A percentile compares a stretch with the other conserved stretches of the same genome.
These are phyloP conservation scores for Biscogniauxia marginata DNA, from an alignment of 2,329 filamentous ascomycete species.

Conservation along the genomic window DNA sequence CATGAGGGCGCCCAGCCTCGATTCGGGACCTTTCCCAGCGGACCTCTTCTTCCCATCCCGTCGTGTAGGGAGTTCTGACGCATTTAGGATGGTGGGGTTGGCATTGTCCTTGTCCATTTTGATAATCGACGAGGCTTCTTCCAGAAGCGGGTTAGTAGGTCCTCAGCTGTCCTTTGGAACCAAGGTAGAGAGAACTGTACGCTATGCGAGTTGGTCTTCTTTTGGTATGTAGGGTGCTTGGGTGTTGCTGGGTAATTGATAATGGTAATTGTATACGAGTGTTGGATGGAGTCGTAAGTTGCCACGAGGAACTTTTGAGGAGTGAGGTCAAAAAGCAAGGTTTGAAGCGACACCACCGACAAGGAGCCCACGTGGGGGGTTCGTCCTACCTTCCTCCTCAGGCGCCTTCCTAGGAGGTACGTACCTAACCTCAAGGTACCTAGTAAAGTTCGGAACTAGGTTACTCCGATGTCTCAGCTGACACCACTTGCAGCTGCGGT, in stretches of 20 bases:
- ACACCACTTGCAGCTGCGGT: not conserved
- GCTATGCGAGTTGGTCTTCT: too few species aligned
- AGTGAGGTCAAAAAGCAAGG: not conserved
- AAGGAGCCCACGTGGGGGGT: not conserved
- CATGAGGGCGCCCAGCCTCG: conserved; percentile 46
- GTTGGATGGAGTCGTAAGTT: not conserved
- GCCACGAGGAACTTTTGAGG: not conserved
- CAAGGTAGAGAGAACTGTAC: too few species aligned
- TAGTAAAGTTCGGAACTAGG: not conserved
- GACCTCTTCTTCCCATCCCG: conserved; percentile 52
- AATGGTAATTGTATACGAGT: not conserved
- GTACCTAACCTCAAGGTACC: not conserved
- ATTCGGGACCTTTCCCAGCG: conserved; percentile 47
- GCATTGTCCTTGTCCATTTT: conserved; percentile 64
- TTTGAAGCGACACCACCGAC: not conserved
- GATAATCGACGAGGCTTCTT: not conserved
- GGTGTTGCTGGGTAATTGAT: too few species aligned
- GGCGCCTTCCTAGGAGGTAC: not conserved
- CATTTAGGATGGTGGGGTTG: conserved; percentile 89
- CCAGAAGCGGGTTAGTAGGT: not conserved
- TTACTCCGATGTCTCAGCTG: not conserved
- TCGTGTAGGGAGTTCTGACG: conserved; percentile 83
- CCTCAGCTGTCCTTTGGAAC: not conserved
- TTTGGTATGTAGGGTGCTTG: too few species aligned
- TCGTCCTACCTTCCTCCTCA: not conserved